Percentiles rank a stretch among this genome's conserved stretches.
phyloP scores from a whole-genome alignment of 805 yeast species.

The Zygosaccharomyces kombuchaensis region DNA sequence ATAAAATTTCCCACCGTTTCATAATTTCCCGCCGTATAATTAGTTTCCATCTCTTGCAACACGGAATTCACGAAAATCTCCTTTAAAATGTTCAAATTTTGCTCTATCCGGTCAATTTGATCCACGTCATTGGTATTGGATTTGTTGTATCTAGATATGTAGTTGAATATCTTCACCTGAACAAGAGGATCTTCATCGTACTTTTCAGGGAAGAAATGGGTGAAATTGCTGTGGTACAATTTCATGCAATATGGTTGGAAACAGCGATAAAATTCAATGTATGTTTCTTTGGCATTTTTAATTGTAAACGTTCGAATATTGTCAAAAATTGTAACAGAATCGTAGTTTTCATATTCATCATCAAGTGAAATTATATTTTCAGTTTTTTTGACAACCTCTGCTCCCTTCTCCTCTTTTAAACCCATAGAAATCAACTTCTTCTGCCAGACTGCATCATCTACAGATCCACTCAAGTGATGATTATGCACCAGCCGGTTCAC shows the following conservation, averaged over 20 bases:
- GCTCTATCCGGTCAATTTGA: conserved; percentile 17
- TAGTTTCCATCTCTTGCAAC: conserved; percentile 61
- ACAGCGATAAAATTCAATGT: conserved; percentile 15
- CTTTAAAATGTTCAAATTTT: conserved; percentile 24
- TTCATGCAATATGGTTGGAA: conserved; percentile 25
- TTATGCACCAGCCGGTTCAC: conserved; percentile 21
- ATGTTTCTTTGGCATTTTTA: conserved; percentile 15
- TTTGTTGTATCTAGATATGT: conserved; percentile 20
- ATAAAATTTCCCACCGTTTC: conserved; percentile 34
- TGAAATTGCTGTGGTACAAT: conserved; percentile 20
- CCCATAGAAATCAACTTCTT: conserved; percentile 23
- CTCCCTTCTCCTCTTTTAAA: conserved; percentile 7
- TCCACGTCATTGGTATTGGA: conserved; percentile 21
- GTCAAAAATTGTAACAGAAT: conserved; percentile 22
- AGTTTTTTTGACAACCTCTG: background rate
- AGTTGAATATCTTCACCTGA: conserved; percentile 26
- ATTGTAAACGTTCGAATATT: conserved; percentile 15
- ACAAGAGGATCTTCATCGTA: conserved; percentile 27
- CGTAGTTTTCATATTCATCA: conserved; percentile 4
- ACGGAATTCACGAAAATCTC: conserved; percentile 72
- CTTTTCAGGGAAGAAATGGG: conserved; percentile 24
- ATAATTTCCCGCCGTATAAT: conserved; percentile 45
- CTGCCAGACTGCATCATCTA: conserved; percentile 20
- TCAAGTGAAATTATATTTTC: background rate
- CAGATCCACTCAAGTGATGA: conserved; percentile 15